A percentile compares a stretch with the other conserved stretches of the same genome.
These are phyloP conservation scores for Alternaria longipes DNA, from an alignment of 2,329 filamentous ascomycete species.

Conservation along the genomic window DNA sequence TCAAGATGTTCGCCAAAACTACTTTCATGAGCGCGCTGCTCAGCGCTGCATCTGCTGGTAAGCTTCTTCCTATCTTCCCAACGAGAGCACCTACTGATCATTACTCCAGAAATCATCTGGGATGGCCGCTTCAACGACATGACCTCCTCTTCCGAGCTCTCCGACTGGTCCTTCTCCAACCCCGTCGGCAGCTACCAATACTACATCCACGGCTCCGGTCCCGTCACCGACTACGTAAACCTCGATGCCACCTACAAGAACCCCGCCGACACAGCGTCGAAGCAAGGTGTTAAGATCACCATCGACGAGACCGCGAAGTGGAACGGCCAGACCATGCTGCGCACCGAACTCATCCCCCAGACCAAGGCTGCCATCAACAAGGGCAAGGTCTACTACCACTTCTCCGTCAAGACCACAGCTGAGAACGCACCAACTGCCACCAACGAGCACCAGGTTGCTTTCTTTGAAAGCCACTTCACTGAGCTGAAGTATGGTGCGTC, in stretches of 20 bases:
- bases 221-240: constrained; percentile 68
- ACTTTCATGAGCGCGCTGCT: constrained; percentile 44
- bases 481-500: constrained; percentile 72
- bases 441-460: constrained; percentile 73
- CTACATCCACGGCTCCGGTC: constrained; percentile 75
- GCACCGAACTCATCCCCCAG: constrained; percentile 78
- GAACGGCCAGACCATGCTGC: constrained; percentile 75
- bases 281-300: constrained; percentile 74
- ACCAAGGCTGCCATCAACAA: constrained; percentile 70
- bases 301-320: constrained; percentile 71
- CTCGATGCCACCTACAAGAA: constrained; percentile 70
- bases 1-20: constrained; percentile 45
- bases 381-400: constrained; percentile 76
- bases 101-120: constrained; percentile 63
- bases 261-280: constrained; percentile 67
- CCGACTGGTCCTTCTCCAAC: constrained; percentile 71
- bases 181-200: constrained; percentile 77
- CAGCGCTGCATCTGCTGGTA: constrained; percentile 47
- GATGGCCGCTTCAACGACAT: constrained; percentile 73
- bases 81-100: constrained; percentile 1
- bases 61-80: neutral
- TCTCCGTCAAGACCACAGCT: constrained; percentile 68
- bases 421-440: constrained; percentile 68
- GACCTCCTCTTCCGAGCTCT: constrained; percentile 63
- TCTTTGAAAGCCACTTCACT: constrained; percentile 76